phyloP scores from a whole-genome alignment of 805 yeast genomes.

The Naumovozyma castellii region DNA sequence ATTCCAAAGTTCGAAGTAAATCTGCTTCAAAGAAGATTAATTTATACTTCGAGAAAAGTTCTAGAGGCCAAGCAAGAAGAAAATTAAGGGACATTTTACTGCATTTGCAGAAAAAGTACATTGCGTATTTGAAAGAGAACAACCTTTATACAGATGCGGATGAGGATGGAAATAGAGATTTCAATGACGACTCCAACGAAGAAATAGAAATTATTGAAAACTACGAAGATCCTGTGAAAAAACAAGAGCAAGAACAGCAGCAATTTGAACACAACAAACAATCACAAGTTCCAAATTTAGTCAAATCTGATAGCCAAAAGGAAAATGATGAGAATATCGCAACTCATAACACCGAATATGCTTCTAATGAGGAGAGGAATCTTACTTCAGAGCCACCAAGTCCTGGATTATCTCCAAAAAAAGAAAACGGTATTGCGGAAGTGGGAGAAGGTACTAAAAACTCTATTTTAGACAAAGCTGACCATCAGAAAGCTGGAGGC shows the following conservation, averaged over 20 bases:
- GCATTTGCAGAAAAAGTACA: conserved; percentile 16
- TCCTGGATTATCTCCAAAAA: conserved; percentile 1
- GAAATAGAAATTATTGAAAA: conserved; percentile 27
- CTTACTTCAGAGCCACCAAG: conserved; percentile 5
- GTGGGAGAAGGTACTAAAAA: background rate
- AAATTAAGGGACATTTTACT: conserved; percentile 18
- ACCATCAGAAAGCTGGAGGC: too few species aligned
- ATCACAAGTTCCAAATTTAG: too few species aligned
- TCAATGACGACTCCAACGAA: conserved; percentile 16
- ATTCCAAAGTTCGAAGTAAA: conserved; percentile 12
- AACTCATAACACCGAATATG: too few species aligned
- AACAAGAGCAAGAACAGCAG: background rate
- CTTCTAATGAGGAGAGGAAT: background rate
- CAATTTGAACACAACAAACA: too few species aligned
- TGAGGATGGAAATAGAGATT: background rate
- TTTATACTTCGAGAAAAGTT: conserved; percentile 22
- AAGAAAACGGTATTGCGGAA: background rate
- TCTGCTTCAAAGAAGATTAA: conserved; percentile 14
- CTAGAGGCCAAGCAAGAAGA: conserved; percentile 20
- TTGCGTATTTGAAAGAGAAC: conserved; percentile 6
- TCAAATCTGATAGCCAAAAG: background rate
- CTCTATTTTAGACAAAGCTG: too few species aligned
- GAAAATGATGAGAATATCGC: background rate
- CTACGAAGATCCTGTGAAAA: conserved; percentile 3
- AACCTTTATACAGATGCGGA: conserved; percentile 7